Base-by-base conservation (phyloP, 2,329 filamentous ascomycete genomes). In the Graphiopsis chlorocephala region DNA sequence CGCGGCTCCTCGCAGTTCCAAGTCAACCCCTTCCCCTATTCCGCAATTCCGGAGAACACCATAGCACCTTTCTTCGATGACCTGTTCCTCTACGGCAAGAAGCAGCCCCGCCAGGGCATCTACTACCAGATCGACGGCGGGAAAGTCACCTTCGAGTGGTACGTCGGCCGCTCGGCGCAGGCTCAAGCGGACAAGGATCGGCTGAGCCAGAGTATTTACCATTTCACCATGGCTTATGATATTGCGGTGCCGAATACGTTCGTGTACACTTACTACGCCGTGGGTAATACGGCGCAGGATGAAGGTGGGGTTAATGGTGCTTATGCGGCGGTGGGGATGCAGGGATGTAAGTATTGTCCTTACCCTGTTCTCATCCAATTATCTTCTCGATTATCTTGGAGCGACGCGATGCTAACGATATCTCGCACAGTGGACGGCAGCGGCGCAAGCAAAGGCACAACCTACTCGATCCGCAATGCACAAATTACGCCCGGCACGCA, bases 1-100 rank as follows among this genome's bases (percentile, higher is more conserved):
- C 48, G 68, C 56, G 74, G 75, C 58, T 68, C 68, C 42, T 38
- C 68, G 5, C 65, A 69, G 20, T 77, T 73, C 64, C 66, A 72
- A 42, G 61, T 65, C 29, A 31, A 61, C 23, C 48, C 63, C 2
- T 63, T 75, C 20, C 60, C 60, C 10, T 67, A 70, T 33, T 23
- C 61, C 29, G 47, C 66, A 26, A 63, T 77, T 11, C 74, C 75
- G 3, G 65, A 67, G 33, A 69, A 68, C 61, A 70, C 73, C 47
- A 63, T 75, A 23, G 69, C 65, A 4, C 72, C 75, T 4, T 74
- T 74, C 63, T 75, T 72, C 66, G 73, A 76, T 60, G 76, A 78
- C 63, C 68, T 75, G 3, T 72, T 70, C 62, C 65, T 75, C 14
- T 70, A 68, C 53, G 68, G 66, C 15, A 45, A 57, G 26, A 20